Evolutionary conservation across 306 rosid species (phyloP), one percentile per base, ranked within the genome.

Genomic region (Medicago ruthenica): DNA sequence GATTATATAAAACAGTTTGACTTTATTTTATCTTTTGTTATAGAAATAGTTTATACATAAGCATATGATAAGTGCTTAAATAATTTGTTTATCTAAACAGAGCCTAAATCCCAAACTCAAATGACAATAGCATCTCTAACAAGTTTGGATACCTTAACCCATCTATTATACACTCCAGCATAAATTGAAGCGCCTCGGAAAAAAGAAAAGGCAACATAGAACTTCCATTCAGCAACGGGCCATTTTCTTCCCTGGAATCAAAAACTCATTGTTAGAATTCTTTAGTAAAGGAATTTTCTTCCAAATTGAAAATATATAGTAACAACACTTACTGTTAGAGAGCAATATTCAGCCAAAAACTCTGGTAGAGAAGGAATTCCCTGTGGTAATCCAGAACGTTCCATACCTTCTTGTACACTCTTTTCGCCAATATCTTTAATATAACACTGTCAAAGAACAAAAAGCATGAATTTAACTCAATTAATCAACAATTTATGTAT

Each of bases 191-290:
- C 98, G 14, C 60, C 96, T 0, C 96, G 92, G 76, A 95, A 95
- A 18, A 90, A 66, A 81, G 97, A 89, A 82, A 95, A 90, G 62
- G 97, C 89, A 67, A 90, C 37, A 79, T 95, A 95, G 85, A 95
- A 95, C 85, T 88, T 95, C 99, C 99, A 95, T 62, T 86, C 86
- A 64, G 96, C 83, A 82, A 22, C 79, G 71, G 98, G 99, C 99
- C 99, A 95, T 73, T 85, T 91, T 79, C 83, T 90, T 83, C 86
- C 89, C 99, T 95, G 93, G 71, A 71, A 73, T 67, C 67, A 42
- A 83, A 74, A 85, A 59, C 63, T 81, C 62, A 14, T 76, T 48
- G 59, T 70, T 68, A 79, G 63, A 80, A 80, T 80, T 75, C 44
- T 72, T 27, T 78, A 44, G 74, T 40, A 48, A 36, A 55, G 57